A percentile compares a stretch with the other conserved stretches of the same genome.
Conservation (phyloP, 169 alveolate genomes). For the Babesia ovata region DNA sequence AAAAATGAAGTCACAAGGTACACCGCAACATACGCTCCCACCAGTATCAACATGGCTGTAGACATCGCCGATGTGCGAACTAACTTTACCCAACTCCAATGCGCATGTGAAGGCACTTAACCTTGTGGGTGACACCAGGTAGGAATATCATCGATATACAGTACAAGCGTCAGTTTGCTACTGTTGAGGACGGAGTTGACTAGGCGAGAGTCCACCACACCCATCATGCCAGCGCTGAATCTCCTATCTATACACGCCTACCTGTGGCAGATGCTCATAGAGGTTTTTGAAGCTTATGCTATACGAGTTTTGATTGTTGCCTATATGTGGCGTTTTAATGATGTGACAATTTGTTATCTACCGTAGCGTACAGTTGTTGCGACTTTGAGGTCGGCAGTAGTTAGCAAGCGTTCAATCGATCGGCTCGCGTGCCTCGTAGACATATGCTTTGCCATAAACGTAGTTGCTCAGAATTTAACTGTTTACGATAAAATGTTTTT, state of each 20-base stretch:
- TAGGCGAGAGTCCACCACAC: neutral
- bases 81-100: conserved; percentile 3
- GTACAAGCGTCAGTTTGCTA: conserved; percentile 18
- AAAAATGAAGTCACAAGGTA: too few relatives aligned
- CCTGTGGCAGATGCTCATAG: conserved; percentile 13
- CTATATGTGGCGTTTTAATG: too few relatives aligned
- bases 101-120: conserved; percentile 30
- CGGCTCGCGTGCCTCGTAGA: too few relatives aligned
- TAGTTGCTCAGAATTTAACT: too few relatives aligned
- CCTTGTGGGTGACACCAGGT: conserved; percentile 4
- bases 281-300: conserved; percentile 21
- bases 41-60: too few relatives aligned
- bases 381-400: too few relatives aligned
- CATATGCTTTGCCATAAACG: too few relatives aligned
- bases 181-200: conserved; percentile 1
- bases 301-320: conserved; percentile 1
- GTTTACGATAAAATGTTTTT: too few relatives aligned
- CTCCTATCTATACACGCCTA: conserved; percentile 18
- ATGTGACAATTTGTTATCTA: too few relatives aligned
- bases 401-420: too few relatives aligned
- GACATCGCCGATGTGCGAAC: conserved; percentile 4
- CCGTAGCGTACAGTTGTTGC: too few relatives aligned
- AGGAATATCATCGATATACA: neutral
- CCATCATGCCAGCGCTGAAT: conserved; percentile 18
- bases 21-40: too few relatives aligned